A percentile compares a stretch with the other conserved stretches of the same genome.
These are phyloP conservation scores for Breviolum minutum DNA, from an alignment of 73 alveolate genomes.

Conservation along the genomic window DNA sequence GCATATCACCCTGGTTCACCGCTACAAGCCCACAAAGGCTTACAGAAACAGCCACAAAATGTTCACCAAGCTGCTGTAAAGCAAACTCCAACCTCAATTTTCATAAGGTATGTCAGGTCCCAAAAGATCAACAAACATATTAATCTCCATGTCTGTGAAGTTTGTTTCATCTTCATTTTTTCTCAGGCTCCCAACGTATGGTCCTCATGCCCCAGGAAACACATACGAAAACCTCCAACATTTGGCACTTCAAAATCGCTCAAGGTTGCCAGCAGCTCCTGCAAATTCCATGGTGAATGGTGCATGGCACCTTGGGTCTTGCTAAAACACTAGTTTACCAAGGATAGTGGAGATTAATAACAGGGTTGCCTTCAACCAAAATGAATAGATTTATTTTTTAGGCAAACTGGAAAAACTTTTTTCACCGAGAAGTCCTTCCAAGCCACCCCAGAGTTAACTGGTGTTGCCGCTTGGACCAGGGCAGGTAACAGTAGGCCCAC, in stretches of 20 bases:
- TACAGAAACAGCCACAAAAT: too few species aligned
- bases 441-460: slow-evolving; percentile 77
- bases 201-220: slow-evolving; percentile 88
- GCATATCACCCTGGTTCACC: too few species aligned
- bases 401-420: too few species aligned
- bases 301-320: background rate
- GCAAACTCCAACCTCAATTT: slow-evolving; percentile 65
- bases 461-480: slow-evolving; percentile 11
- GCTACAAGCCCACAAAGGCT: too few species aligned
- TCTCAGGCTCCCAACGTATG: slow-evolving; percentile 29
- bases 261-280: slow-evolving; percentile 42
- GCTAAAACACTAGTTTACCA: too few species aligned
- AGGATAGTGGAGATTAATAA: too few species aligned
- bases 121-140: background rate
- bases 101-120: too few species aligned
- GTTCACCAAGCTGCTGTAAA: slow-evolving; percentile 36
- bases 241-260: slow-evolving; percentile 21
- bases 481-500: background rate
- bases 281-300: background rate
- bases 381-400: too few species aligned
- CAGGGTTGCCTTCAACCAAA: background rate
- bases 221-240: slow-evolving; percentile 57
- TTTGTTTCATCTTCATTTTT: background rate
- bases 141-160: background rate
- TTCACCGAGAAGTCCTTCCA: slow-evolving; percentile 89